These are phyloP conservation scores for Fusarium transvaalense DNA, from an alignment of 2,329 filamentous ascomycete genomes.

Conservation along the genomic window DNA sequence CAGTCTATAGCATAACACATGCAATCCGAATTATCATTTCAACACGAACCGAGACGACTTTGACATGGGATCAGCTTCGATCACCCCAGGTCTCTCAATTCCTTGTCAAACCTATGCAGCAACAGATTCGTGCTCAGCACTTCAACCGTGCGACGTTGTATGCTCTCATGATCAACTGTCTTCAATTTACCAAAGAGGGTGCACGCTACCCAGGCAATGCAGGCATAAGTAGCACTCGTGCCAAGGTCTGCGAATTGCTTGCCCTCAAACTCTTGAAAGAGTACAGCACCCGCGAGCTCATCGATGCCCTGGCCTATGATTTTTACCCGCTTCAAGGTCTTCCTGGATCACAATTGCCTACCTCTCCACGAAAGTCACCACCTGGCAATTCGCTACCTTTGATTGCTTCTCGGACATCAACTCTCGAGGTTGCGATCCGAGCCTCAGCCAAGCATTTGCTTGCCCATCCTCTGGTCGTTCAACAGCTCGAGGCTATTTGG, in stretches of 20 bases:
- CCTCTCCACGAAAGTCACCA: slow-evolving; percentile 50
- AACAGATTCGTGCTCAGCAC: slow-evolving; percentile 84
- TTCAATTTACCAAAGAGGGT: slow-evolving; percentile 92
- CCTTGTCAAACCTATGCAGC: slow-evolving; percentile 93
- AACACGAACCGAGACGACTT: slow-evolving; percentile 87
- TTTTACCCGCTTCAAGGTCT: slow-evolving; percentile 93
- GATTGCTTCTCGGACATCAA: slow-evolving; percentile 82
- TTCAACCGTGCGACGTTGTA: slow-evolving; percentile 90
- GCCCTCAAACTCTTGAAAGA: slow-evolving; percentile 92
- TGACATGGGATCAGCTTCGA: slow-evolving; percentile 94
- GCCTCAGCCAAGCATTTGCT: slow-evolving; percentile 94
- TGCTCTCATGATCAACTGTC: slow-evolving; percentile 90
- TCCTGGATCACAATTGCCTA: slow-evolving; percentile 59
- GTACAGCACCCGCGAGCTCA: slow-evolving; percentile 88
- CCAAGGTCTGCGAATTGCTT: slow-evolving; percentile 89
- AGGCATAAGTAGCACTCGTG: slow-evolving; percentile 84
- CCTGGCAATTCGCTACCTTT: slow-evolving; percentile 61
- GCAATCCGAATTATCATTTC: slow-evolving; percentile 87
- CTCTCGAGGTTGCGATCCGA: slow-evolving; percentile 91
- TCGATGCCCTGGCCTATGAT: slow-evolving; percentile 94
- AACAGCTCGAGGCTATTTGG: slow-evolving; percentile 98
- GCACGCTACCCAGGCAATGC: slow-evolving; percentile 85
- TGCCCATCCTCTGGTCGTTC: slow-evolving; percentile 89
- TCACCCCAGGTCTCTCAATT: slow-evolving; percentile 98
- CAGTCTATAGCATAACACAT: slow-evolving; percentile 91